Conservation (phyloP, 495 filamentous ascomycete genomes). For the Copromyces sp. region DNA sequence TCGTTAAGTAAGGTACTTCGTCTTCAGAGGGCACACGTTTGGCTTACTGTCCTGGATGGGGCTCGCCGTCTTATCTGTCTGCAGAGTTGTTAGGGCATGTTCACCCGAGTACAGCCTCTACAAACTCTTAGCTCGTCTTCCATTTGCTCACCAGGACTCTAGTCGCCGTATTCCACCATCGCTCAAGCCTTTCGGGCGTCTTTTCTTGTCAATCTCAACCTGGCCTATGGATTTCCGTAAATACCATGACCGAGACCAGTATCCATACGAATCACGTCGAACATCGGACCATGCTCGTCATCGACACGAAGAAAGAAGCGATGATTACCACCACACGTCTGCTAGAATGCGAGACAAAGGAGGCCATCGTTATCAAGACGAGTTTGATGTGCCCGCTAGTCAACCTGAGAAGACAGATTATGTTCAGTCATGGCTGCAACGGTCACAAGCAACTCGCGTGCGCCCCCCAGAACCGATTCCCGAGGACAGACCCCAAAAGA, state of each 20-base stretch:
- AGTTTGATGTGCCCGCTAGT: background rate
- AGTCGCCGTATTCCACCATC: background rate
- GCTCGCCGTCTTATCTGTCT: background rate
- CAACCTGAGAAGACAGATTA: slow-evolving; percentile 1
- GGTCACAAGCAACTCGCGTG: slow-evolving; percentile 14
- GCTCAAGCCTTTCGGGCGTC: background rate
- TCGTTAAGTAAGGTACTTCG: background rate
- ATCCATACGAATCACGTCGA: background rate
- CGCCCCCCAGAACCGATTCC: slow-evolving; percentile 4
- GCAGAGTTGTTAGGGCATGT: background rate
- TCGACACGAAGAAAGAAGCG: background rate
- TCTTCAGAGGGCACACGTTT: background rate
- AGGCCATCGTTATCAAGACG: background rate
- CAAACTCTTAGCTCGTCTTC: background rate
- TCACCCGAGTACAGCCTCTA: background rate
- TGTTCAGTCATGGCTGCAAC: slow-evolving; percentile 28
- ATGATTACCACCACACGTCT: background rate
- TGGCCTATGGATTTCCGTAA: background rate
- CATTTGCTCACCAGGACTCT: background rate
- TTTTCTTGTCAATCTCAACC: background rate
- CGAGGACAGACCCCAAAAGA: slow-evolving; percentile 4
- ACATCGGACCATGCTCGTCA: background rate
- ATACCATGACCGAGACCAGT: background rate
- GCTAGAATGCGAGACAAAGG: background rate
- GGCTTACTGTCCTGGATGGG: background rate